Evolutionary conservation across 75 land plant species (phyloP).

Genomic region (Cunninghamia lanceolata): DNA sequence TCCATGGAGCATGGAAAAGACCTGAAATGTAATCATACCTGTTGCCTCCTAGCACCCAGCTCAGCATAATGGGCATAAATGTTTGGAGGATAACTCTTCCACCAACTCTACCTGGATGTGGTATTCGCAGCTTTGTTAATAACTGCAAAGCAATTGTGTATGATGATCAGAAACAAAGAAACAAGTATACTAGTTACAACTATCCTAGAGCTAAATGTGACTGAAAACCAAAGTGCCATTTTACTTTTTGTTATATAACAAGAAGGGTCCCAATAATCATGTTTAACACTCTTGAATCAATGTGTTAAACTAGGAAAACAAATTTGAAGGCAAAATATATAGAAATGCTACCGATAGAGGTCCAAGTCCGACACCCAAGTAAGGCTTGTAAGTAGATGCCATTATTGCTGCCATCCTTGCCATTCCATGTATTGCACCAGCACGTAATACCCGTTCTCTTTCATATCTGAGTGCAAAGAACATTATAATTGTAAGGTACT

Average conservation of each 20-base stretch:
- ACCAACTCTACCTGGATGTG: constrained; percentile 45
- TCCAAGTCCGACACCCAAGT: constrained; percentile 47
- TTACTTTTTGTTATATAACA: neutral
- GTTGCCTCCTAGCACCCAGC: constrained; percentile 9
- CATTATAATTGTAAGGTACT: neutral
- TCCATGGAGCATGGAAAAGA: constrained; percentile 5
- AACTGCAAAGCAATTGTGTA: constrained; percentile 20
- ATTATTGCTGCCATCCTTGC: constrained; percentile 61
- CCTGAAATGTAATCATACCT: constrained; percentile 5
- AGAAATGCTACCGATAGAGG: constrained; percentile 37
- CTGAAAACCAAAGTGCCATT: neutral
- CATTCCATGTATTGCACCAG: constrained; percentile 48
- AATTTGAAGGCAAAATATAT: neutral
- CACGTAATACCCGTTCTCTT: constrained; percentile 32
- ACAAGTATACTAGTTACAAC: neutral
- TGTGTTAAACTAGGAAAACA: neutral
- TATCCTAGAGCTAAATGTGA: neutral
- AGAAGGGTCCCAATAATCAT: neutral
- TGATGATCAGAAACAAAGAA: neutral
- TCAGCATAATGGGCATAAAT: constrained; percentile 5
- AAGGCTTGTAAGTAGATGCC: constrained; percentile 56
- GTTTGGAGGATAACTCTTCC: constrained; percentile 38
- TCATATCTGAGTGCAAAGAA: constrained; percentile 31
- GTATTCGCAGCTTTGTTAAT: constrained; percentile 36
- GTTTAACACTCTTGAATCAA: neutral